Evolutionary conservation across 2,329 filamentous ascomycete species (phyloP), one percentile per base, ranked within the genome.

Genomic region (Xylariales sp.): DNA sequence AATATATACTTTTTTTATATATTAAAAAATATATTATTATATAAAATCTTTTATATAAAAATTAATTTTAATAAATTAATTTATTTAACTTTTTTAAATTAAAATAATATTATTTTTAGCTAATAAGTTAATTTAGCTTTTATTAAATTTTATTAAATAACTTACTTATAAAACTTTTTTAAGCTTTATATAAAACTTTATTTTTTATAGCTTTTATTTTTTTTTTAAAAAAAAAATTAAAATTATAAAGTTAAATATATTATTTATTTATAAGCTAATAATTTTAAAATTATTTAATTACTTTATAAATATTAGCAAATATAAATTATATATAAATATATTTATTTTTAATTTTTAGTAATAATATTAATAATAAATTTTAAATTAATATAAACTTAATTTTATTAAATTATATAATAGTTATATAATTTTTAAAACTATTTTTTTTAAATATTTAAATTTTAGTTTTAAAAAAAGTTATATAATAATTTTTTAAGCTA

Each of bases 321-420:
- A 53, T 53, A 53, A 53, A 30, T 53, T n/a, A n/a, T 53, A 53
- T 36, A 36, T 53, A 18, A 53, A 53, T n/a, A 53, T 36, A n/a
- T 7, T n/a, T 53, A 53, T 53, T 5, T n/a, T 53, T 18, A 53
- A n/a, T 36, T 53, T 36, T 53, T 53, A 36, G 8, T 36, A 53
- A n/a, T 53, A 53, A 23, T 23, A 23, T 23, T 23, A 23, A 23
- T 23, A 23, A 2, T 23, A 23, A 23, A 2, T 23, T 23, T 23
- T 23, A 23, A 23, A 23, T 2, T 23, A 23, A 23, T 23, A 23
- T 23, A 23, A 23, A 23, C 23, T 23, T 23, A 23, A 23, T 2
- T 23, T 23, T 23, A 2, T 2, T 23, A 23, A 23, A 23, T 2
- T 23, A 23, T 23, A 23, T 23, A 23, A 23, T 23, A 2, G 23